Evolutionary conservation across 2,329 filamentous ascomycete species (phyloP), one percentile per base, ranked within the genome.

Genomic region (Clathrospora elynae): DNA sequence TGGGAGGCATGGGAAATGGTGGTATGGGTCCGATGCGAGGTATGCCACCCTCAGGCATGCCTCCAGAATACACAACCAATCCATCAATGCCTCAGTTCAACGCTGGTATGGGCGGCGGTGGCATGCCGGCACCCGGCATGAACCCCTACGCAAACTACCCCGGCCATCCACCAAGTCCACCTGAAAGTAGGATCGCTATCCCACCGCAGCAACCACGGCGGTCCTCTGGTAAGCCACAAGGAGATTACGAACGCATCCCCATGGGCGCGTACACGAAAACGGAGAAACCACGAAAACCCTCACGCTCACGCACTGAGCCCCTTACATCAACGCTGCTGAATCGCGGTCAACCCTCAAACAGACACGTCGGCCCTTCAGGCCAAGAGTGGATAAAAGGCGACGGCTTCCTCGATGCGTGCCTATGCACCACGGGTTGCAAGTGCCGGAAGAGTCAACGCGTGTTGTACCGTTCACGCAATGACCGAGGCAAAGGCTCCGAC

Each of bases 371-470:
- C 0, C 52, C 54, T 1, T 54, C 51, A 7, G 57, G 51, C 1
- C 42, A 57, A 7, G 59, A 60, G 32, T 62, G 61, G 59, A 12
- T 57, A 8, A 39, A 53, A 6, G 55, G 52, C 2, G 48, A 64
- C 26, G 33, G 51, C 2, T 65, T 58, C 24, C 57, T 67, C 1
- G 62, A 66, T 29, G 61, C 59, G 3, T 67, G 64, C 41, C 55
- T 46, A 3, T 67, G 64, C 37, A 64, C 62, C 1, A 61, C 51
- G 6, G 49, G 49, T 10, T 67, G 64, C 34, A 54, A 37, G 2
- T 66, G 62, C 39, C 51, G 62, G 8, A 61, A 62, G 22, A 59
- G 61, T 1, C 55, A 63, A 19, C 54, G 62, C 5, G 59, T 63
- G 6, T 19, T 64, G 8, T 65, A 65, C 42, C 46, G 57, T 24